Conservation (phyloP, 2,329 filamentous ascomycete genomes). For the Pseudohalonectria lignicola region DNA sequence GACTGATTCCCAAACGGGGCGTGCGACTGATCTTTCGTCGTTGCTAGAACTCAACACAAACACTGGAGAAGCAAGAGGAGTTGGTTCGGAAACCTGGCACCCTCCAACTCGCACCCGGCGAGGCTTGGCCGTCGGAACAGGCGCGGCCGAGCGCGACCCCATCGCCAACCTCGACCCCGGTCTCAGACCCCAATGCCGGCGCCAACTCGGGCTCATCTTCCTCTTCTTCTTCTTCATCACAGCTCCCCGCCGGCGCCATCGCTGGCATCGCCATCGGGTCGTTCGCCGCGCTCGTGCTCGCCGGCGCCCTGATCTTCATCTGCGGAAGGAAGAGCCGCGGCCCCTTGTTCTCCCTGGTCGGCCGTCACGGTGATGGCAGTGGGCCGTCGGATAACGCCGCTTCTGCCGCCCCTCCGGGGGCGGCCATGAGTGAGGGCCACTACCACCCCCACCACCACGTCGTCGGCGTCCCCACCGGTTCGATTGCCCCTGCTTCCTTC, state of each 20-base stretch:
- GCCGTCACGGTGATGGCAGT: too few species aligned
- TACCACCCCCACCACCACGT: not conserved
- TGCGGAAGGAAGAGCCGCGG: slow-evolving; percentile 27
- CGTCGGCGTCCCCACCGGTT: too few species aligned
- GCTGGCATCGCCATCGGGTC: slow-evolving; percentile 47
- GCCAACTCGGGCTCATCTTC: slow-evolving; percentile 5
- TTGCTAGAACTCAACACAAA: slow-evolving; percentile 31
- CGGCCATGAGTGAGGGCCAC: not conserved
- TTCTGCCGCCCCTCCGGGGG: too few species aligned
- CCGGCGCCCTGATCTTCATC: slow-evolving; percentile 33
- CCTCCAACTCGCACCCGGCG: slow-evolving; percentile 43
- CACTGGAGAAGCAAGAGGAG: slow-evolving; percentile 33
- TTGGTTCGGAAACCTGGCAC: slow-evolving; percentile 32
- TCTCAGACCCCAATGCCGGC: not conserved
- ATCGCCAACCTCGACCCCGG: slow-evolving; percentile 1
- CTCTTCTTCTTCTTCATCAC: slow-evolving; percentile 6
- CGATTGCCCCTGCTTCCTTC: too few species aligned
- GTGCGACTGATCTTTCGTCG: not conserved
- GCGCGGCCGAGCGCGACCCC: slow-evolving; percentile 9
- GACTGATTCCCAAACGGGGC: too few species aligned
- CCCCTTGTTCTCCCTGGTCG: too few species aligned
- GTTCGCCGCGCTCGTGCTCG: slow-evolving; percentile 30
- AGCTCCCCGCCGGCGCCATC: slow-evolving; percentile 33
- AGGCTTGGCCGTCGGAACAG: slow-evolving; percentile 38
- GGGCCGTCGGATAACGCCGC: too few species aligned